phyloP scores from a whole-genome alignment of 2,329 filamentous ascomycete species.

The Alternaria gaisen region DNA sequence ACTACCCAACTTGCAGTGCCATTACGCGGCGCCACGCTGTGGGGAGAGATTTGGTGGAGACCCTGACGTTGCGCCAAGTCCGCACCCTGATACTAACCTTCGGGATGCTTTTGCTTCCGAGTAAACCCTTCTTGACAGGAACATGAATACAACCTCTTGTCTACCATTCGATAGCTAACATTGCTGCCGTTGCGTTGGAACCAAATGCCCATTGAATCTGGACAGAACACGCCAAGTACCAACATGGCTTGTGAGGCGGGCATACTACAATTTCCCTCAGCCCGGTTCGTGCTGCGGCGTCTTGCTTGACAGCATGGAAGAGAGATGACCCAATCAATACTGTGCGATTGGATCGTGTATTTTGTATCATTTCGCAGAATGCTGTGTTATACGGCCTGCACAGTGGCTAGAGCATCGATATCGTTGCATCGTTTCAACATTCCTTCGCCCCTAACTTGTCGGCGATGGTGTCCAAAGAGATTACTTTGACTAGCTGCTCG shows the following conservation, averaged over 20 bases:
- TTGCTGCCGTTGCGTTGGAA: neutral
- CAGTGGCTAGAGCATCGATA: neutral
- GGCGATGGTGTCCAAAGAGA: neutral
- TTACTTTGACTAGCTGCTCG: neutral
- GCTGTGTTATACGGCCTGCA: neutral
- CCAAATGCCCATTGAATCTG: neutral
- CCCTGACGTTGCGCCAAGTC: constrained; percentile 21
- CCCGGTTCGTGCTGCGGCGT: constrained; percentile 1
- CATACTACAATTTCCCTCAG: constrained; percentile 3
- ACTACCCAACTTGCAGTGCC: constrained; percentile 6
- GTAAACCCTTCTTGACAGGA: neutral
- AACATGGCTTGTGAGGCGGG: constrained; percentile 1
- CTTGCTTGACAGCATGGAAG: neutral
- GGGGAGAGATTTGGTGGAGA: constrained; percentile 10
- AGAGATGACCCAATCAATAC: neutral
- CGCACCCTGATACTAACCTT: neutral
- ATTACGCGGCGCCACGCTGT: constrained; percentile 19
- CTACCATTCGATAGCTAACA: neutral
- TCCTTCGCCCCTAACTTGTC: neutral
- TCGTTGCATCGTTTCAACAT: neutral
- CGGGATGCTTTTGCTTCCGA: neutral
- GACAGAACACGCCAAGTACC: neutral
- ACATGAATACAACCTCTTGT: neutral
- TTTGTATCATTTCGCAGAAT: neutral
- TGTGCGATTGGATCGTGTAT: neutral